Evolutionary conservation across 257 asterid species (phyloP).

Genomic region (Avicennia marina): DNA sequence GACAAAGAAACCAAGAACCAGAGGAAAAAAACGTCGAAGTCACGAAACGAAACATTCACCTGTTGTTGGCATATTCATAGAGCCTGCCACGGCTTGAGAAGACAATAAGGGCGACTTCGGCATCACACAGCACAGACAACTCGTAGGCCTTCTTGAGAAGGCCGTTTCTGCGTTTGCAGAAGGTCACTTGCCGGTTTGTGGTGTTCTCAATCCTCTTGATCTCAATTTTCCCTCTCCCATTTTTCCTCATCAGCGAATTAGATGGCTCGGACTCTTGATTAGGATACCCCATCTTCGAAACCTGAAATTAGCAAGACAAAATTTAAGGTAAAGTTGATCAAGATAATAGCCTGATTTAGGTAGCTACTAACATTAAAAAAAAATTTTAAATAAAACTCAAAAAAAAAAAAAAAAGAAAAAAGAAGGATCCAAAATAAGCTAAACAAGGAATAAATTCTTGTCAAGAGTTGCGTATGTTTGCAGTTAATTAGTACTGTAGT

Average conservation of each 20-base stretch:
- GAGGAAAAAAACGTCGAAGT: not conserved
- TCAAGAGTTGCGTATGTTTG: constrained; percentile 20
- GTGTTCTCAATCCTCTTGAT: constrained; percentile 91
- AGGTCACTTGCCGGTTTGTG: constrained; percentile 81
- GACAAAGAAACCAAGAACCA: too few relatives aligned
- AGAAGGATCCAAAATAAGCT: constrained; percentile 36
- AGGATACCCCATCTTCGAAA: constrained; percentile 51
- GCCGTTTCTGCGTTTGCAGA: constrained; percentile 85
- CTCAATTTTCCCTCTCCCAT: constrained; percentile 76
- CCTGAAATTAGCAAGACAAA: constrained; percentile 55
- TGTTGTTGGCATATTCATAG: constrained; percentile 83
- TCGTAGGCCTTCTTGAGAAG: constrained; percentile 86
- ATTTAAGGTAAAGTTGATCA: constrained; percentile 16
- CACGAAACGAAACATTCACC: constrained; percentile 24
- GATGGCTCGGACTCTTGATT: constrained; percentile 54
- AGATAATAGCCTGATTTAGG: constrained; percentile 27
- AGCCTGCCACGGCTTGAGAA: constrained; percentile 86
- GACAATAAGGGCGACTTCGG: constrained; percentile 86
- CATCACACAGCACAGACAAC: constrained; percentile 82
- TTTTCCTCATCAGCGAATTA: constrained; percentile 34
- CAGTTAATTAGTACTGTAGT: not conserved
- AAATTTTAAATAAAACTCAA: too few relatives aligned
- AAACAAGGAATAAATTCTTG: constrained; percentile 22
- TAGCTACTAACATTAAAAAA: constrained; percentile 2
- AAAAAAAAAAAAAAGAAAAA: not conserved